Evolutionary conservation across 1,284 basidiomycete species (phyloP), one percentile per base, ranked within the genome.

Genomic region (Crepidotus sp.): DNA sequence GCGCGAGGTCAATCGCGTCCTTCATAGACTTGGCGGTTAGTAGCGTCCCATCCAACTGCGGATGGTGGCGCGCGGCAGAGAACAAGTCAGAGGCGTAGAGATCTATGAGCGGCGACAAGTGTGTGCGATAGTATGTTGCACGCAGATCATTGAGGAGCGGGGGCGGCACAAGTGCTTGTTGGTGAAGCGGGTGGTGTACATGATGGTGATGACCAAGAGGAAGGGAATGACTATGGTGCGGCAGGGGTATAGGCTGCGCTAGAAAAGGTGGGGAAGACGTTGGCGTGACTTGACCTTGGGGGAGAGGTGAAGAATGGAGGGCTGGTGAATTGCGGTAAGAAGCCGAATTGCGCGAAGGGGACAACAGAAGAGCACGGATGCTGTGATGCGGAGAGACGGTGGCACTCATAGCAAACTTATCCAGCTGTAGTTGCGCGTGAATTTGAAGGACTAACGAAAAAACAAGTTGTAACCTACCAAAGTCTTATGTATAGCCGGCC

Each of bases 341-440:
- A 32, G 18, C 42, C 6, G 55, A 48, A 31, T 45, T 45, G 19
- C 43, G 49, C 4, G 49, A 51, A 7, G 52, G 40, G 3, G 49
- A 34, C 10, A 56, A 65, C 43, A 63, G 62, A 35, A 59, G 68
- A 40, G 61, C 69, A 51, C 68, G 58, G 46, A 67, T 51, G 51
- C 64, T 53, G 25, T 67, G 57, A 17, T 67, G 61, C 30, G 77
- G 57, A 32, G 66, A 64, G 40, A 87, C 61, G 31, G 74, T 74
- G 4, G 73, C 72, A 53, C 82, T 86, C 71, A 89, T 78, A 2
- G 83, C 68, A 58, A 89, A 89, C 51, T 73, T 76, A 57, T 89
- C 84, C 17, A 89, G 66, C 84, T 88, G 56, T 45, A 31, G n/a
- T n/a, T n/a, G n/a, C 25, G 21, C 18, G 27, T 42, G 45, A 38